These are phyloP conservation scores for Knoxia roxburghii DNA, from an alignment of 257 asterid species.

Conservation along the genomic window DNA sequence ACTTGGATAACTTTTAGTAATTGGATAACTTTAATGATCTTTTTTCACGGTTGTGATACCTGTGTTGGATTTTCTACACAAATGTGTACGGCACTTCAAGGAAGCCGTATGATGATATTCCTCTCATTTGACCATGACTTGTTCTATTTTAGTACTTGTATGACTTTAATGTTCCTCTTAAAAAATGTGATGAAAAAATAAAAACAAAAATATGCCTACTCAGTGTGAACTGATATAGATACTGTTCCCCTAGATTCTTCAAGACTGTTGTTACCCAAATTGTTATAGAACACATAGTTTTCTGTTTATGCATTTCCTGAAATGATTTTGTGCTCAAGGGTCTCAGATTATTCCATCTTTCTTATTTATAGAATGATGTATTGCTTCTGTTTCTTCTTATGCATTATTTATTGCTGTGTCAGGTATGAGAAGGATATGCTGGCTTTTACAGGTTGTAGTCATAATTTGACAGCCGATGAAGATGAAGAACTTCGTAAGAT, in stretches of 20 bases:
- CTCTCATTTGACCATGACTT: neutral
- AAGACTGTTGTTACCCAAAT: neutral
- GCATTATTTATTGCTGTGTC: slow-evolving; percentile 29
- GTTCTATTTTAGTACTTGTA: slow-evolving; percentile 4
- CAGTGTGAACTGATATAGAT: neutral
- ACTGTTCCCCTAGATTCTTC: neutral
- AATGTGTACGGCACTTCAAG: neutral
- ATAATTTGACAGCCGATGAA: slow-evolving; percentile 74
- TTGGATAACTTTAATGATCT: too few relatives aligned
- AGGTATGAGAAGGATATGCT: slow-evolving; percentile 99
- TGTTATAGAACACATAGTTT: neutral
- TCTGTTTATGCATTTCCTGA: neutral
- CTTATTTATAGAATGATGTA: neutral
- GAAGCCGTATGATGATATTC: neutral
- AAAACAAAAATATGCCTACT: too few relatives aligned
- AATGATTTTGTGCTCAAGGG: slow-evolving; percentile 7
- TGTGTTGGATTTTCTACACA: too few relatives aligned
- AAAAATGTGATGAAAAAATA: too few relatives aligned
- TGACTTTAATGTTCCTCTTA: neutral
- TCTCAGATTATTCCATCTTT: neutral
- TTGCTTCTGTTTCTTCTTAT: neutral
- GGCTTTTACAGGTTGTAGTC: slow-evolving; percentile 96
- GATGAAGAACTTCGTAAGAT: slow-evolving; percentile 72
- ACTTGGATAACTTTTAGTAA: too few relatives aligned
- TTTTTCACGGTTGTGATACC: too few relatives aligned